These are phyloP conservation scores for Phytophthora idaei DNA, from an alignment of 352 stramenopile genomes.

Conservation along the genomic window DNA sequence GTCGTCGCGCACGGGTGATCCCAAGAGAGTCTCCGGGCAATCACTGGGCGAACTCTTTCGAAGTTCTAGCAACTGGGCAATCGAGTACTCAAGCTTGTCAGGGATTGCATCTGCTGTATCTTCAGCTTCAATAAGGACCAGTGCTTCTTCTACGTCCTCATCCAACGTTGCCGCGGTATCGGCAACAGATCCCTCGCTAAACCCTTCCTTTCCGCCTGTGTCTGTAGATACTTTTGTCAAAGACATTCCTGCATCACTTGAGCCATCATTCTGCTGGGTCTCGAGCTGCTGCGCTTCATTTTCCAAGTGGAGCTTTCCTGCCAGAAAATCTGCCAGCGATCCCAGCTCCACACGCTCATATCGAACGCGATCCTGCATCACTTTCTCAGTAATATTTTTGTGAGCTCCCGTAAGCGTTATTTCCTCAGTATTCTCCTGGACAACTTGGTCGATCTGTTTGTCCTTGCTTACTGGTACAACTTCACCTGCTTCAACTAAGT, in stretches of 20 bases:
- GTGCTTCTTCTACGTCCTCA: constrained; percentile 8
- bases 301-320: constrained; percentile 12
- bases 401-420: neutral
- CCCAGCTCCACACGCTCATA: constrained; percentile 39
- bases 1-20: constrained; percentile 35
- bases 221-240: neutral
- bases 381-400: neutral
- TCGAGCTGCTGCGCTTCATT: constrained; percentile 4
- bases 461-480: neutral
- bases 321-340: constrained; percentile 36
- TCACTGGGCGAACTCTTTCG: constrained; percentile 25
- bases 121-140: constrained; percentile 8
- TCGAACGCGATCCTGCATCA: constrained; percentile 16
- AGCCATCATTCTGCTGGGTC: neutral
- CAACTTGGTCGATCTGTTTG: neutral
- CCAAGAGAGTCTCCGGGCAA: constrained; percentile 25
- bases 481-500: neutral
- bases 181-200: neutral
- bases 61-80: constrained; percentile 30
- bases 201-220: neutral
- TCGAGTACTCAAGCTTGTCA: constrained; percentile 29
- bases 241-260: neutral
- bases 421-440: constrained; percentile 1
- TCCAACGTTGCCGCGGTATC: constrained; percentile 2
- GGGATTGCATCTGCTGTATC: constrained; percentile 1